Base-by-base conservation (phyloP, 345 rosid species). In the Acer campestre region DNA sequence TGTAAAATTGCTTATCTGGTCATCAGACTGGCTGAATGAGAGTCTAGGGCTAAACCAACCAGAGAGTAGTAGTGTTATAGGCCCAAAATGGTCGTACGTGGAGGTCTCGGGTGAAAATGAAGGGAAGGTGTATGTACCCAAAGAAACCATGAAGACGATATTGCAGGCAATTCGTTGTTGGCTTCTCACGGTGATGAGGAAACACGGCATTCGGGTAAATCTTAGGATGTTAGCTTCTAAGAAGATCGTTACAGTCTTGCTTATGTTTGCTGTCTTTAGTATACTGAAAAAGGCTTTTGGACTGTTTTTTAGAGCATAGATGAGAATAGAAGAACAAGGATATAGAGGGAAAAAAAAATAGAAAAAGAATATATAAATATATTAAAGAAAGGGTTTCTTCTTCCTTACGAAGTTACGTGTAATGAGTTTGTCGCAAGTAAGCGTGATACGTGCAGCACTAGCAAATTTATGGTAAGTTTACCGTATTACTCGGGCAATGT, bases 221-320 rank as follows among this genome's bases (percentile, higher is more conserved):
- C 92, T 95, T 20, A 88, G 98, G 77, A 82, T 90, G 27, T 73
- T 95, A 64, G 98, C 98, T 11, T 95, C 97, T 3, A 95, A 95
- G 82, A 93, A 88, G 88, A 84, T 91, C 35, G 85, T 89, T 80
- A 80, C 73, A 81, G 82, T 88, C 77, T 73, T 93, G 40, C 27
- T 92, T 35, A 20, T 87, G 17, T 86, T 68, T 76, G 29, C 82
- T 78, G 48, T 90, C 40, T 86, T 90, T 78, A 61, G 85, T 67
- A 38, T 85, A 79, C 42, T 88, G 80, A 90, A 83, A 82, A 90
- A 74, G 82, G 77, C 81, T 18, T 81, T 70, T 61, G 74, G 85
- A 82, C 69, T 79, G 76, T 77, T 80, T 61, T 58, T 59, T 20
- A 69, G 73, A 70, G 73, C 68, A 74, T 76, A 80, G 79, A 59